Conservation (phyloP, 1,284 basidiomycete species). For the Exobasidium cylindrosporum region DNA sequence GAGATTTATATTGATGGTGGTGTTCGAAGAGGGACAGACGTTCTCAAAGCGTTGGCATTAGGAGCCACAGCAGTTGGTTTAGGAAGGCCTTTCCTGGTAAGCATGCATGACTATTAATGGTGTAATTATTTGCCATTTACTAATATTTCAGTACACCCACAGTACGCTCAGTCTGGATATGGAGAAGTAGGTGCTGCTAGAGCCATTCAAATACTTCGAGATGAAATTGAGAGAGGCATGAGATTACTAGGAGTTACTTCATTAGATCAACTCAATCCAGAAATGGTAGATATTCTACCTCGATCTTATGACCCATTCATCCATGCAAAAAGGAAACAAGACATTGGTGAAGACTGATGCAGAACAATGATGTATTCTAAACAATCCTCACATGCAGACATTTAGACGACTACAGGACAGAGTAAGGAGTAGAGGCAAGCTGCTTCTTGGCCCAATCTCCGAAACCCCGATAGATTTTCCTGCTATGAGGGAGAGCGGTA, state of each 20-base stretch:
- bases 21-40: constrained; percentile 67
- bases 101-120: too few species aligned
- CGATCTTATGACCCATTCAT: not conserved
- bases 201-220: constrained; percentile 67
- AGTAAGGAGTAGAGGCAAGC: not conserved
- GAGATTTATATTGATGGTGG: constrained; percentile 89
- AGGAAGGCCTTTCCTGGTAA: constrained; percentile 72
- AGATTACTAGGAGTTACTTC: constrained; percentile 71
- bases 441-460: constrained; percentile 25
- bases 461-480: constrained; percentile 27
- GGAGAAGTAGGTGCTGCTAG: constrained; percentile 77
- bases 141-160: not conserved
- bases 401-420: not conserved
- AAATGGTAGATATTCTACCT: constrained; percentile 65
- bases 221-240: constrained; percentile 79
- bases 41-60: constrained; percentile 84
- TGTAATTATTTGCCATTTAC: too few species aligned
- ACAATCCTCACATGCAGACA: not conserved
- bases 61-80: constrained; percentile 83
- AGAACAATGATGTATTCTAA: not conserved
- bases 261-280: constrained; percentile 70
- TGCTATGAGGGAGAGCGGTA: constrained; percentile 27
- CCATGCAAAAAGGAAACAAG: not conserved
- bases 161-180: constrained; percentile 84
- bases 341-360: not conserved